These are phyloP conservation scores for Sordariomycetes sp. DNA, from an alignment of 2,329 filamentous ascomycete species.

Conservation along the genomic window DNA sequence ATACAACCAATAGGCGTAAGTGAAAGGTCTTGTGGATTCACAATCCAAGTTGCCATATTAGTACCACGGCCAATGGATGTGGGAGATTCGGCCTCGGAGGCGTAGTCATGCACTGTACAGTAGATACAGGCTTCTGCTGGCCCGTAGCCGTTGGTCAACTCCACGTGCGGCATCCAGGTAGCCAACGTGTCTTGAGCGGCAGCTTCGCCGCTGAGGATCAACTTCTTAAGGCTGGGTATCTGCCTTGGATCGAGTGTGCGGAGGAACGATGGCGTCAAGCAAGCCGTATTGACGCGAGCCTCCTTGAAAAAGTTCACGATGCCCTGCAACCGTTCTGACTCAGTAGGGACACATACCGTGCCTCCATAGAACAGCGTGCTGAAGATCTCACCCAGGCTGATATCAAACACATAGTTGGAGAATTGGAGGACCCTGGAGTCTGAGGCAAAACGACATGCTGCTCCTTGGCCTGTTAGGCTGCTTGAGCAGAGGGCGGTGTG, in stretches of 20 bases:
- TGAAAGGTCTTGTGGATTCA: slow-evolving; percentile 8
- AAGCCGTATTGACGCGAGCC: slow-evolving; percentile 11
- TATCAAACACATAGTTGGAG: slow-evolving; percentile 5
- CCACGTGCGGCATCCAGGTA: neutral
- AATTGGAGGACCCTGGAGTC: slow-evolving; percentile 18
- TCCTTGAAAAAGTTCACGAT: slow-evolving; percentile 3
- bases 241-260: neutral
- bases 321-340: slow-evolving; percentile 5
- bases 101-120: too few relatives aligned
- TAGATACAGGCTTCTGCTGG: slow-evolving; percentile 8
- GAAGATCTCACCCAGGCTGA: slow-evolving; percentile 5
- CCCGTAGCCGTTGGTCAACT: slow-evolving; percentile 9
- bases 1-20: slow-evolving; percentile 4
- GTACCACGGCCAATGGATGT: slow-evolving; percentile 3
- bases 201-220: slow-evolving; percentile 2
- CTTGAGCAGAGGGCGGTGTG: slow-evolving; percentile 8
- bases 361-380: slow-evolving; percentile 5
- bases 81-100: neutral
- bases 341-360: slow-evolving; percentile 5
- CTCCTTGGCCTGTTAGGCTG: slow-evolving; percentile 9
- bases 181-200: neutral
- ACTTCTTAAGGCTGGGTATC: neutral
- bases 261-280: slow-evolving; percentile 6
- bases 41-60: slow-evolving; percentile 7
- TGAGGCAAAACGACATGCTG: slow-evolving; percentile 11